A percentile compares a stretch with the other conserved stretches of the same genome.
These are phyloP conservation scores for Jamesozyma gamospora DNA, from an alignment of 805 yeast species.

Conservation along the genomic window DNA sequence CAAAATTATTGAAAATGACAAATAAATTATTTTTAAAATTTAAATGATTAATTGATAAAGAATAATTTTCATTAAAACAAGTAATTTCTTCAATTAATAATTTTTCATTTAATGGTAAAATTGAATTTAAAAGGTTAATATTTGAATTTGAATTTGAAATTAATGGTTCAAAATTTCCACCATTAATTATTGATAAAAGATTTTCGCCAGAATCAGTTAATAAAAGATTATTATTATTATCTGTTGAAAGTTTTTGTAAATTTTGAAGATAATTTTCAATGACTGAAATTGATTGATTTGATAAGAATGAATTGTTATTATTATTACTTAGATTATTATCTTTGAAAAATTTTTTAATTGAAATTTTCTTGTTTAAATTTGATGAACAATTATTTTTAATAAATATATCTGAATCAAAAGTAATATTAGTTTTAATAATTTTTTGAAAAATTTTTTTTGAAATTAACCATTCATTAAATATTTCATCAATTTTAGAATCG, in stretches of 20 bases:
- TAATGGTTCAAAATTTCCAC: constrained; percentile 16
- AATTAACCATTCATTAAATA: constrained; percentile 8
- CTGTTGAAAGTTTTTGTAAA: constrained; percentile 2
- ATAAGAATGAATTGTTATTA: background rate
- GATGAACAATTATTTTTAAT: background rate
- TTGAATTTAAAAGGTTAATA: constrained; percentile 14
- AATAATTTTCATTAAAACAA: background rate
- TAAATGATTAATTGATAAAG: background rate
- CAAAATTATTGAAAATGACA: constrained; percentile 6
- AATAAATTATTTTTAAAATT: constrained; percentile 10
- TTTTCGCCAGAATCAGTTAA: constrained; percentile 5
- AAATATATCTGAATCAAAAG: constrained; percentile 6
- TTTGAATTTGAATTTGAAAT: constrained; percentile 13
- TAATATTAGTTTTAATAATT: constrained; percentile 2
- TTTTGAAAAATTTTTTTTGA: constrained; percentile 7
- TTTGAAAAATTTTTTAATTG: constrained; percentile 1
- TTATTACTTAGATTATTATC: background rate
- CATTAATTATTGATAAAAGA: constrained; percentile 4
- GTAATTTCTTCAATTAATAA: constrained; percentile 10
- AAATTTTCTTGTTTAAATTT: background rate
- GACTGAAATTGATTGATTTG: constrained; percentile 1
- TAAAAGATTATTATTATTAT: background rate
- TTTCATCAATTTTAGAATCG: constrained; percentile 1
- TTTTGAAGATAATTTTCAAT: constrained; percentile 6
- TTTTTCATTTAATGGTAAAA: constrained; percentile 15